Conservation (phyloP, 164 flowering plant genomes). For the Houttuynia cordata region DNA sequence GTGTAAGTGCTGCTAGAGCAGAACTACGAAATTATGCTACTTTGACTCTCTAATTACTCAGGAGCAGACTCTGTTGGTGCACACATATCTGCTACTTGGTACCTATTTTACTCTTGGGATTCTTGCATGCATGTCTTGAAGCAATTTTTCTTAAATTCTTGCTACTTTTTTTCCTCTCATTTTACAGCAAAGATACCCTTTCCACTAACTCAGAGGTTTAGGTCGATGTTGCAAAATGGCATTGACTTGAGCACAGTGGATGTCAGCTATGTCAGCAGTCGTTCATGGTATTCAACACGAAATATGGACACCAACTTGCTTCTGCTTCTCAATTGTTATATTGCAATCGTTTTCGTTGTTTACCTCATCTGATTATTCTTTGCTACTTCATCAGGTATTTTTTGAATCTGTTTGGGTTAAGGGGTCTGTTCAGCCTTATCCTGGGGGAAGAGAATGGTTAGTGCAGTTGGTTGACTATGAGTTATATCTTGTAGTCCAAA, state of each 20-base stretch:
- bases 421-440: conserved; percentile 95
- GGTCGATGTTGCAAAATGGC: conserved; percentile 96
- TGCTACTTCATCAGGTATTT: conserved; percentile 60
- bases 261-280: conserved; percentile 99
- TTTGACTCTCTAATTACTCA: background rate
- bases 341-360: background rate
- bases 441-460: conserved; percentile 96
- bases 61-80: too few relatives aligned
- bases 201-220: conserved; percentile 95
- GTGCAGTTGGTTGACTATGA: conserved; percentile 12
- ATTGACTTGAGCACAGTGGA: conserved; percentile 97
- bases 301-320: background rate
- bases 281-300: conserved; percentile 62
- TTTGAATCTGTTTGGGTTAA: conserved; percentile 85
- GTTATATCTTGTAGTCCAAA: background rate
- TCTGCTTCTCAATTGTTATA: too few relatives aligned
- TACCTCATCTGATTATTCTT: conserved; percentile 3
- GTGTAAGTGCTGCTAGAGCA: background rate
- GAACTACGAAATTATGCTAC: background rate
- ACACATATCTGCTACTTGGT: too few relatives aligned
- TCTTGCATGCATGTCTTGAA: background rate
- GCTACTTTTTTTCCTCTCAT: background rate
- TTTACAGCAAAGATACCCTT: conserved; percentile 91
- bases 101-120: background rate
- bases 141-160: background rate